These are phyloP conservation scores for Trametes sanguinea DNA, from an alignment of 768 basidiomycete species.

Conservation along the genomic window DNA sequence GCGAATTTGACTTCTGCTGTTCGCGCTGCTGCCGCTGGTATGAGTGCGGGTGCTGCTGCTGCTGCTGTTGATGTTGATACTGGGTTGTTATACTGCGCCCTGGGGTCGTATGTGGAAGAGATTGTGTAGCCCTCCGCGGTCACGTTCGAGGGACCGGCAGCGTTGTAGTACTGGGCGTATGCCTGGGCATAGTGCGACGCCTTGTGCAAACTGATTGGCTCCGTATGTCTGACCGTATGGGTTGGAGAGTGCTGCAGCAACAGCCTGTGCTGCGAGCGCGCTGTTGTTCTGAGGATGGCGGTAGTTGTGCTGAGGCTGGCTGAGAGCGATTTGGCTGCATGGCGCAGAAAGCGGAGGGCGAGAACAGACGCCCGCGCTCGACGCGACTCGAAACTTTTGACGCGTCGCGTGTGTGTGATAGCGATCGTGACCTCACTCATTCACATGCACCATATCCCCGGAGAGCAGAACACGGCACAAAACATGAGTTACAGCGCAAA, in stretches of 20 bases:
- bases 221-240: constrained; percentile 28
- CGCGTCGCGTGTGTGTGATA: neutral
- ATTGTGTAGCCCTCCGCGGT: constrained; percentile 38
- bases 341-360: neutral
- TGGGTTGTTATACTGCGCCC: constrained; percentile 7
- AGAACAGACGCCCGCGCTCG: constrained; percentile 1
- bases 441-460: neutral
- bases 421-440: constrained; percentile 1
- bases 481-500: too few relatives aligned
- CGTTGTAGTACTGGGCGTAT: constrained; percentile 25
- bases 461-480: constrained; percentile 6
- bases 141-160: constrained; percentile 21
- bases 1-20: neutral
- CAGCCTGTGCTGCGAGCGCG: constrained; percentile 26
- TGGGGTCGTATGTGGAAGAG: constrained; percentile 36
- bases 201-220: constrained; percentile 22
- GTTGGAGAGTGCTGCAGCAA: constrained; percentile 31
- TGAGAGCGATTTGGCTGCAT: constrained; percentile 19
- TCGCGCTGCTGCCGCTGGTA: too few relatives aligned
- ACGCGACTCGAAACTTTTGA: constrained; percentile 12
- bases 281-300: neutral
- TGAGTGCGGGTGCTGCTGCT: too few relatives aligned
- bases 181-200: constrained; percentile 38
- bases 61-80: constrained; percentile 1
- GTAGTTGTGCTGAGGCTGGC: constrained; percentile 1